A percentile compares a stretch with the other conserved stretches of the same genome.
phyloP scores from a whole-genome alignment of 345 rosid species.

The Eucalyptus regnans region DNA sequence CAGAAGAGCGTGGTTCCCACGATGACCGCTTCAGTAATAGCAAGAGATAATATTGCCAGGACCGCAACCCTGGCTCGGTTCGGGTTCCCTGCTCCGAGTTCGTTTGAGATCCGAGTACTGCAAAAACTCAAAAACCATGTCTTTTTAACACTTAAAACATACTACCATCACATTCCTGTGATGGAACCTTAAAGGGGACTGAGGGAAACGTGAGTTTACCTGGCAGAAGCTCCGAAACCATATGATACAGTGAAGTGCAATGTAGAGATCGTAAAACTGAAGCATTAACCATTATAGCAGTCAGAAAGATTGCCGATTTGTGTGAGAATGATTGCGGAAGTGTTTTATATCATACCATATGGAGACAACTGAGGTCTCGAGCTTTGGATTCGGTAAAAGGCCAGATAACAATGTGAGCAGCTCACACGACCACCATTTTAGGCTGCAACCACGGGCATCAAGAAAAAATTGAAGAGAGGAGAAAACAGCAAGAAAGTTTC shows the following conservation, averaged over 20 bases:
- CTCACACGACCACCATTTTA: constrained; percentile 69
- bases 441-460: constrained; percentile 9
- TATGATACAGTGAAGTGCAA: constrained; percentile 31
- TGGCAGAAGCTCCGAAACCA: constrained; percentile 36
- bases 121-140: background rate
- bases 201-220: background rate
- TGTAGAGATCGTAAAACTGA: constrained; percentile 25
- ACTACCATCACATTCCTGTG: background rate
- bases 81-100: constrained; percentile 35
- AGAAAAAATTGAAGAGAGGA: background rate
- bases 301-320: background rate
- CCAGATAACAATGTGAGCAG: constrained; percentile 37
- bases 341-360: constrained; percentile 27
- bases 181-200: background rate
- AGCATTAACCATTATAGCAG: background rate
- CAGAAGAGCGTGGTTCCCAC: constrained; percentile 10
- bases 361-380: constrained; percentile 58
- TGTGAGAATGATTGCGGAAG: background rate
- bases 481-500: background rate
- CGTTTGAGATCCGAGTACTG: constrained; percentile 39
- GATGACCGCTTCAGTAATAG: constrained; percentile 4
- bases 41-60: background rate
- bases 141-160: background rate
- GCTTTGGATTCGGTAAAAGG: constrained; percentile 41
- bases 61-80: constrained; percentile 14